Base-by-base conservation (phyloP, 106 monocot species). In the Triglochin maritima region DNA sequence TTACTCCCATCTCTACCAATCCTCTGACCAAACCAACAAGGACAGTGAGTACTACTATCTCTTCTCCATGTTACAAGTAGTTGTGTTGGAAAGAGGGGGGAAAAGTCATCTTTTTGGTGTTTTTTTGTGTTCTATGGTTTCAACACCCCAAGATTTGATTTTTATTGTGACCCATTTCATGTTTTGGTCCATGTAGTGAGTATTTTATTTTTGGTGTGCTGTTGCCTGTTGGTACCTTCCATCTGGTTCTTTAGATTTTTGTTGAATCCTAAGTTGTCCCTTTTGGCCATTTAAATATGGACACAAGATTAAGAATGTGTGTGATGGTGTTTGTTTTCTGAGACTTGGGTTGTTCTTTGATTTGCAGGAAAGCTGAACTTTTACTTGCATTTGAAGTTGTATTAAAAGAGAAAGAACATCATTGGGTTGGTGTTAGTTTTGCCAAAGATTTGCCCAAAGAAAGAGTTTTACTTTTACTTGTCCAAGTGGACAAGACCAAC, bases 281-380 rank as follows among this genome's bases (percentile, higher is more conserved):
- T 62, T 45, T 42, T 45, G 42, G 8, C 9, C 5, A 44, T 17
- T 3, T 55, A n/a, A 2, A 3, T 55, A 3, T 6, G 5, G 11
- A 3, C 50, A 42, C 50, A 64, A 64, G 47, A 64, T 64, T 52
- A 11, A 9, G 15, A 11, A 42, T 15, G 16, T 7, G 9, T 41
- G 12, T 66, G 17, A 17, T 5, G 41, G 2, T 66, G n/a, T 8
- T 14, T 5, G 15, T 4, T 48, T 64, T 16, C 48, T 64, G 47
- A 13, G 48, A 48, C 43, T 64, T 48, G 46, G 13, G 47, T 49
- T 64, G 13, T 48, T 49, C 49, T 49, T 4, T 64, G 49, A 17
- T 49, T 64, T 64, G 64, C 49, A 64, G 64, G 64, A 3, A 4
- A 17, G 12, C 7, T 10, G 64, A 64, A 9, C 48, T 64, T 49